Evolutionary conservation across 345 rosid species (phyloP), one percentile per base, ranked within the genome.

Genomic region (Hevea brasiliensis): DNA sequence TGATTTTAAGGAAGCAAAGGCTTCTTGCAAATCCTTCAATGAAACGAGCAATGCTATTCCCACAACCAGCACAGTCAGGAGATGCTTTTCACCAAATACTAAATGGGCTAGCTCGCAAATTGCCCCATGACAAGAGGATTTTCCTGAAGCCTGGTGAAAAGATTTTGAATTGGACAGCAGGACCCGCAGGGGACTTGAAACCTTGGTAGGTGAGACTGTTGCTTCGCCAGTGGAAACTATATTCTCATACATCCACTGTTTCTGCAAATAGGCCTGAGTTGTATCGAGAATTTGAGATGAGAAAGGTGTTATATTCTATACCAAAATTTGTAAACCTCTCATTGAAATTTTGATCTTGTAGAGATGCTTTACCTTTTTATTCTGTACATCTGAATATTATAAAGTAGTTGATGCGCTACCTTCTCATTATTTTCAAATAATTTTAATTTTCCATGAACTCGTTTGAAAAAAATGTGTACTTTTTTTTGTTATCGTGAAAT

Each of bases 11-110:
- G 74, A 94, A 94, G 71, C 98, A 94, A 64, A 88, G 98, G 77
- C 89, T 94, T 64, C 90, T 94, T 0, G 98, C 98, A 0, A 94
- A 94, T 73, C 98, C 98, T 72, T 87, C 98, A 2, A 94, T 94
- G 98, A 92, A 94, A 77, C 81, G 82, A 15, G 93, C 98, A 26
- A 94, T 94, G 98, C 75, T 92, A 27, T 94, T 94, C 77, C 98
- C 98, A 8, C 98, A 92, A 64, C 98, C 98, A 6, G 91, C 97
- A 1, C 95, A 88, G 70, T 62, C 97, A 1, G 97, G 98, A 5
- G 98, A 92, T 63, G 98, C 98, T 55, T 94, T 94, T 77, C 98
- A 94, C 80, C 98, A 94, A 77, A 92, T 94, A 74, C 80, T 92
- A 68, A 94, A 92, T 23, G 98, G 97, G 41, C 80, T 94, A 35